phyloP scores from a whole-genome alignment of 495 filamentous ascomycete genomes.

The Saxispiralis lemnorum region DNA sequence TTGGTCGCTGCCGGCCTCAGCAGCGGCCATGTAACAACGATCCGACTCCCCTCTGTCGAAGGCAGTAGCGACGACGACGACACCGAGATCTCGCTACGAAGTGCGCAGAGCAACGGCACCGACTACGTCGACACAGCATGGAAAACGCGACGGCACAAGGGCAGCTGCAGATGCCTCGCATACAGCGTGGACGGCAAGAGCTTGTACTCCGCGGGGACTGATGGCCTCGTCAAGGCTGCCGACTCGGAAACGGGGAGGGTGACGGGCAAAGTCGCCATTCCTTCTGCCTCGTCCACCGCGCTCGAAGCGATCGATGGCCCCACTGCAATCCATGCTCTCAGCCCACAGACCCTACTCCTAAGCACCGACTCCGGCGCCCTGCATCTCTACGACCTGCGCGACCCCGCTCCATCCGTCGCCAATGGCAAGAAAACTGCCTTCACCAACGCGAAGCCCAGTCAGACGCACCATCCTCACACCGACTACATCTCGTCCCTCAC shows the following conservation, averaged over 20 bases:
- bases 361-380: conserved; percentile 78
- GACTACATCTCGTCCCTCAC: conserved; percentile 87
- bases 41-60: conserved; percentile 45
- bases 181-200: conserved; percentile 59
- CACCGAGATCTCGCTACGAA: conserved; percentile 17
- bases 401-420: conserved; percentile 29
- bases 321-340: conserved; percentile 59
- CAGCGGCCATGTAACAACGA: conserved; percentile 71
- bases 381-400: conserved; percentile 78
- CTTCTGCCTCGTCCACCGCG: conserved; percentile 17
- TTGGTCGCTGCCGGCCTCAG: conserved; percentile 72
- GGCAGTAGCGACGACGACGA: conserved; percentile 33
- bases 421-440: conserved; percentile 18
- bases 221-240: conserved; percentile 78
- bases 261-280: conserved; percentile 53
- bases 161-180: conserved; percentile 62
- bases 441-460: conserved; percentile 39
- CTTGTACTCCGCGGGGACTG: conserved; percentile 78
- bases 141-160: conserved; percentile 79
- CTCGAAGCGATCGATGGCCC: conserved; percentile 40
- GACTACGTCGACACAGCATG: conserved; percentile 67
- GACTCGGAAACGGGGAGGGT: conserved; percentile 64
- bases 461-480: conserved; percentile 68
- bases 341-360: conserved; percentile 73
- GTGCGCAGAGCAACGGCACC: conserved; percentile 34